A percentile compares a stretch with the other conserved stretches of the same genome.
These are phyloP conservation scores for Cryptococcus jaspeensis DNA, from an alignment of 1,284 basidiomycete genomes.

Conservation along the genomic window DNA sequence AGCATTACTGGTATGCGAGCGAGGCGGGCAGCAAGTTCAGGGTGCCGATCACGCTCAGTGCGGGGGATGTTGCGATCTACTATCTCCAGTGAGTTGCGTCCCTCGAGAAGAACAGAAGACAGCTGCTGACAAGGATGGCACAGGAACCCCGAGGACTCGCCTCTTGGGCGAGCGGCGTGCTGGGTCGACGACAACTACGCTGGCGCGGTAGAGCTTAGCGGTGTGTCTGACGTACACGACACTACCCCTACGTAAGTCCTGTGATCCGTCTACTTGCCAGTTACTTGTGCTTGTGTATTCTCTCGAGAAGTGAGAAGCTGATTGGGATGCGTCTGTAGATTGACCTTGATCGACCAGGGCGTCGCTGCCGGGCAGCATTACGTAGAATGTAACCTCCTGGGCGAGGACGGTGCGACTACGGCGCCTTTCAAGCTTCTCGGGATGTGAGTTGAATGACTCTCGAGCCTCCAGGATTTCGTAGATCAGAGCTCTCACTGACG, in stretches of 20 bases:
- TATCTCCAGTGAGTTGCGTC: constrained; percentile 49
- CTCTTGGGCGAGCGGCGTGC: constrained; percentile 54
- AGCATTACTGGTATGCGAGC: constrained; percentile 85
- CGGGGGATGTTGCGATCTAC: constrained; percentile 57
- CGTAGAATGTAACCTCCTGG: constrained; percentile 76
- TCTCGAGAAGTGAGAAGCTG: constrained; percentile 33
- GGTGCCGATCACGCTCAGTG: constrained; percentile 56
- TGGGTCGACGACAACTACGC: constrained; percentile 58
- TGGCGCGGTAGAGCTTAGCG: constrained; percentile 54
- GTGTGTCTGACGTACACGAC: constrained; percentile 51
- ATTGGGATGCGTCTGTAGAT: constrained; percentile 52
- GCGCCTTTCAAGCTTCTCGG: constrained; percentile 81
- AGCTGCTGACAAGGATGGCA: constrained; percentile 67
- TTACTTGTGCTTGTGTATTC: constrained; percentile 44
- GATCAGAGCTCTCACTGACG: not conserved
- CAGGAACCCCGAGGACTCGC: constrained; percentile 54
- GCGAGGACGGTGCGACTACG: constrained; percentile 67
- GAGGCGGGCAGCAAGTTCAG: constrained; percentile 72
- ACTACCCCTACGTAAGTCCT: constrained; percentile 52
- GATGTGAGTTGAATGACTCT: constrained; percentile 49
- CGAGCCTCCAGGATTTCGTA: too few species aligned
- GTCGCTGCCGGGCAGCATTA: constrained; percentile 77
- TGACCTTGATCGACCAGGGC: constrained; percentile 72
- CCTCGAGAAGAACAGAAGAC: constrained; percentile 65
- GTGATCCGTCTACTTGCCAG: not conserved